Base-by-base conservation (phyloP, 495 filamentous ascomycete genomes). In the Annulohypoxylon nitens region DNA sequence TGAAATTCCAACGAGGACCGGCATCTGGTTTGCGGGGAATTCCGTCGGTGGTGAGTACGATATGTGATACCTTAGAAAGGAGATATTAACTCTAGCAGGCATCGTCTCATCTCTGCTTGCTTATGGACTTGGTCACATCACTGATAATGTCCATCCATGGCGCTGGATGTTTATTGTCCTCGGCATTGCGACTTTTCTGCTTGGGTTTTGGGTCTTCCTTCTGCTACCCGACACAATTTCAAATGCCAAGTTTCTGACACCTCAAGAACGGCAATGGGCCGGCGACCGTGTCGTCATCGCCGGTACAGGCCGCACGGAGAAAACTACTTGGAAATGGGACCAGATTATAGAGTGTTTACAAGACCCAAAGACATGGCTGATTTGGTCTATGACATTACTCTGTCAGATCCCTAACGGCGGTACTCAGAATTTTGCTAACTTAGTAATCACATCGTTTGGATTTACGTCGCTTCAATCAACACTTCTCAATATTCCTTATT, bases 381-480 rank as follows among this genome's bases (percentile, higher is more conserved):
- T 84, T n/a, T 78, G 78, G 59, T 75, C 67, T 6, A 75, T 83
- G 8, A 77, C 81, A 33, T 64, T 83, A 20, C 67, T 82, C 45
- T 79, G 80, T 16, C 81, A 83, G 69, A 85, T 85, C 12, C 83
- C 83, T 16, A 84, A 83, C 55, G 81, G 83, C 20, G 83, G 83
- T 14, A 84, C 81, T 8, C 76, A 79, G 66, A 81, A 78, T 66
- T 85, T 85, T 60, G 77, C 78, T 12, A 83, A 83, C 62, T 70
- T 83, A 10, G 81, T 81, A 45, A 75, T 85, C 59, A 80, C 65
- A 25, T 76, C 76, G 7, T 83, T 85, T 39, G 81, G 82, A 10
- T 85, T 83, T 65, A 78, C 78, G 2, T 76, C 75, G 57, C 74
- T 83, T 12, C 75, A 83, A 57, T 76, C 75, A 2, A 80, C 81